These are phyloP conservation scores for Spathaspora gorwiae DNA, from an alignment of 805 yeast genomes.

Conservation along the genomic window DNA sequence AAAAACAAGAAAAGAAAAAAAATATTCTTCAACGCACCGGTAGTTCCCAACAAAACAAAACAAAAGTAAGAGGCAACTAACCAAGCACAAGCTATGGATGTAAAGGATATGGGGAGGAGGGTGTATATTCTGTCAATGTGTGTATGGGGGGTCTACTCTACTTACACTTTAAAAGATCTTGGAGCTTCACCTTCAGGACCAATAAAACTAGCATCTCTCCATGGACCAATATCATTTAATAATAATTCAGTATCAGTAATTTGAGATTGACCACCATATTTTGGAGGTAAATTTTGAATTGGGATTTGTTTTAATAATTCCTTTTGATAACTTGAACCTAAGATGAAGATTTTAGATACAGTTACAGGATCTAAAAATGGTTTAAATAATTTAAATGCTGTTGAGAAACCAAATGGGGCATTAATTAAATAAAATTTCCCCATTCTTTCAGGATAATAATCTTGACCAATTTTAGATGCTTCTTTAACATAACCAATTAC, in stretches of 20 bases:
- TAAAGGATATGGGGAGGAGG: no score
- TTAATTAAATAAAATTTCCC: constrained; percentile 94
- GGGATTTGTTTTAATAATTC: constrained; percentile 92
- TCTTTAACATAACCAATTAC: constrained; percentile 87
- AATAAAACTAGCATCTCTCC: constrained; percentile 85
- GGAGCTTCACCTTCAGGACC: constrained; percentile 98
- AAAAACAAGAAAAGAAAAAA: no score
- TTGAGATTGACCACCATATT: constrained; percentile 80
- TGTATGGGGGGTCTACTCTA: no score
- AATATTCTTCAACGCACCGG: no score
- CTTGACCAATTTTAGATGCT: constrained; percentile 92
- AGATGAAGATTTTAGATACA: constrained; percentile 86
- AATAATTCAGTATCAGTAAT: constrained; percentile 77
- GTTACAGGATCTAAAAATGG: constrained; percentile 97
- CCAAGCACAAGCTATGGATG: no score
- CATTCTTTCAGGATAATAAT: constrained; percentile 98
- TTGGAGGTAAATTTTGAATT: constrained; percentile 81
- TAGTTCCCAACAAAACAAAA: no score
- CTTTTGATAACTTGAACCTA: constrained; percentile 72
- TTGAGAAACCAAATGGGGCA: constrained; percentile 95
- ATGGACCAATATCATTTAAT: constrained; percentile 90
- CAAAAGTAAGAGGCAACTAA: no score
- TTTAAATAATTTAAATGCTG: constrained; percentile 87
- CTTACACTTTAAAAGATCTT: constrained; percentile 20
- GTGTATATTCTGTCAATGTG: no score